These are phyloP conservation scores for Boletus sensibilis DNA, from an alignment of 768 basidiomycete genomes.

Conservation along the genomic window DNA sequence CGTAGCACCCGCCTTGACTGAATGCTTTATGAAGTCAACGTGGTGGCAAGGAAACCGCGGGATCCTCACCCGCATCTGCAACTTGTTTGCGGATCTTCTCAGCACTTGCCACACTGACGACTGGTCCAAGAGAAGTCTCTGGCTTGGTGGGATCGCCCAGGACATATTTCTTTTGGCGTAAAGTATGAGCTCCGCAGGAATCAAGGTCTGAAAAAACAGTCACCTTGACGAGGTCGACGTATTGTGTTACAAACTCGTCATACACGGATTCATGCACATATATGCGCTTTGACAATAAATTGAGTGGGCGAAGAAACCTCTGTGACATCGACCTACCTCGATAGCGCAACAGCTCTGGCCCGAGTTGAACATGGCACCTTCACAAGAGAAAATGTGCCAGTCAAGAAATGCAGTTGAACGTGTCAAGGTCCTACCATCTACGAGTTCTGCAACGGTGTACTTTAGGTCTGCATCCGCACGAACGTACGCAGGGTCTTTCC, in stretches of 20 bases:
- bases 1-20: slow-evolving; percentile 78
- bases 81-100: slow-evolving; percentile 84
- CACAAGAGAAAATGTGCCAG: background rate
- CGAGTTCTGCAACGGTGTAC: slow-evolving; percentile 82
- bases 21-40: background rate
- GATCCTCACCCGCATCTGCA: slow-evolving; percentile 66
- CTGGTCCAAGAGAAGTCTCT: slow-evolving; percentile 85
- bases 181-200: background rate
- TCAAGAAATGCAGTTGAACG: background rate
- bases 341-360: slow-evolving; percentile 96
- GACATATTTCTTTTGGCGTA: slow-evolving; percentile 57
- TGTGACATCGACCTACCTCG: slow-evolving; percentile 53
- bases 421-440: slow-evolving; percentile 64
- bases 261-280: slow-evolving; percentile 89
- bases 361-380: slow-evolving; percentile 94
- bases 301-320: background rate
- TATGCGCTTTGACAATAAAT: slow-evolving; percentile 58
- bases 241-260: slow-evolving; percentile 73
- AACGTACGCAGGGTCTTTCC: slow-evolving; percentile 98
- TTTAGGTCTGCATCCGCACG: slow-evolving; percentile 80
- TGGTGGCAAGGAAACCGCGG: background rate
- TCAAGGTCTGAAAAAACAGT: background rate
- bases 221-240: slow-evolving; percentile 74
- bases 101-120: slow-evolving; percentile 86
- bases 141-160: slow-evolving; percentile 81